Percentiles rank a stretch among this genome's conserved stretches.
Conservation (phyloP, 179 eudicot species). For the Silene noctiflora region DNA sequence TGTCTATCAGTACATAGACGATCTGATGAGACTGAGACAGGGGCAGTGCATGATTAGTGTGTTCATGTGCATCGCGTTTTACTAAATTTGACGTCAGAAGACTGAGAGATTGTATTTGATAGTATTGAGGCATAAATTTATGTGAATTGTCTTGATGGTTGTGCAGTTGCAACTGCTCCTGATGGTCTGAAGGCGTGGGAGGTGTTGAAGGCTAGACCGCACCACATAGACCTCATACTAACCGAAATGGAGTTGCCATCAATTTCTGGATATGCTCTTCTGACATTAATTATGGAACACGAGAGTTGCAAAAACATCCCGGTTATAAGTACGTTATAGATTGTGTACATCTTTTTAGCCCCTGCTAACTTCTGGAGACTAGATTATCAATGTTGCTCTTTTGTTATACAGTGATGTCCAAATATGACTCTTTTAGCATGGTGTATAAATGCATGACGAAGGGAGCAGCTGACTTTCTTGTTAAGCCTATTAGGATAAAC, state of each 20-base stretch:
- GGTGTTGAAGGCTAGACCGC: conserved; percentile 59
- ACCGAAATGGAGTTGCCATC: conserved; percentile 85
- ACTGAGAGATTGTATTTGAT: neutral
- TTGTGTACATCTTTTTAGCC: neutral
- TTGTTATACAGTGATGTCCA: conserved; percentile 83
- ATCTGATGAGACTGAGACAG: no score
- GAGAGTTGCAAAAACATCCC: conserved; percentile 83
- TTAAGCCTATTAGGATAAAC: conserved; percentile 82
- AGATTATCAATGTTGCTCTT: neutral
- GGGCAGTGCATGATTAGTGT: neutral
- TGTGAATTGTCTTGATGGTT: conserved; percentile 15
- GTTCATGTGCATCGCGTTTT: neutral
- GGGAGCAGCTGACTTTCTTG: conserved; percentile 87
- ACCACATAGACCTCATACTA: conserved; percentile 68
- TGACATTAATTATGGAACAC: conserved; percentile 74
- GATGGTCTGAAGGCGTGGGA: conserved; percentile 99
- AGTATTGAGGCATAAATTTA: conserved; percentile 15
- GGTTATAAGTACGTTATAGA: conserved; percentile 67
- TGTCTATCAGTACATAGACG: no score
- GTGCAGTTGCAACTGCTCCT: conserved; percentile 71
- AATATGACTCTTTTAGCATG: conserved; percentile 64
- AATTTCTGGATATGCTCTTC: conserved; percentile 79
- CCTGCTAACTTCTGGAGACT: neutral
- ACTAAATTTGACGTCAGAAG: neutral
- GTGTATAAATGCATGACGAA: conserved; percentile 84